Evolutionary conservation across 179 eudicot species (phyloP).

Genomic region (Drosera spatulata): DNA sequence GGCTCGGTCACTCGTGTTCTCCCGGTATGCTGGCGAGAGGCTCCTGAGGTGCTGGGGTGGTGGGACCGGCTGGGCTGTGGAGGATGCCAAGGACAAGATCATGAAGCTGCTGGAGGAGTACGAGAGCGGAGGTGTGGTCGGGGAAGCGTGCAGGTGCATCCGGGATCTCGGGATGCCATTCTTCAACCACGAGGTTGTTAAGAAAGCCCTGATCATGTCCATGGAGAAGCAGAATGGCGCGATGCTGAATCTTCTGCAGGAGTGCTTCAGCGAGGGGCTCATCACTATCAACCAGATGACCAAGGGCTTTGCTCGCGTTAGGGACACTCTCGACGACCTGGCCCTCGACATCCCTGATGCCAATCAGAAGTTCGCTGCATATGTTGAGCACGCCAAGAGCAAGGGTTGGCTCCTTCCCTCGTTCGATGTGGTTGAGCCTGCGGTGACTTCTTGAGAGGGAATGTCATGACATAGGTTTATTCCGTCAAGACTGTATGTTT

Average conservation of each 20-base stretch:
- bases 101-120: slow-evolving; percentile 83
- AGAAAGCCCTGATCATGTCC: slow-evolving; percentile 92
- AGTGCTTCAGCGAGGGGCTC: slow-evolving; percentile 73
- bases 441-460: background rate
- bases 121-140: slow-evolving; percentile 76
- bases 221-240: slow-evolving; percentile 97
- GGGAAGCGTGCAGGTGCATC: slow-evolving; percentile 90
- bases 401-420: slow-evolving; percentile 64
- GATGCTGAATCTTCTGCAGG: slow-evolving; percentile 74
- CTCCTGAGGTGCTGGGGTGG: slow-evolving; percentile 98
- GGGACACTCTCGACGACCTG: slow-evolving; percentile 82
- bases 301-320: slow-evolving; percentile 73
- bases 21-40: slow-evolving; percentile 97
- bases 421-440: slow-evolving; percentile 11
- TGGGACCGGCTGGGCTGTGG: slow-evolving; percentile 98
- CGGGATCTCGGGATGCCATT: slow-evolving; percentile 94
- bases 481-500: slow-evolving; percentile 41
- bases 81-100: slow-evolving; percentile 95
- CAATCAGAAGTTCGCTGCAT: slow-evolving; percentile 42
- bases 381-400: slow-evolving; percentile 43
- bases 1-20: slow-evolving; percentile 74
- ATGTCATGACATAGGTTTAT: background rate
- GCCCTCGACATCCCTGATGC: slow-evolving; percentile 96
- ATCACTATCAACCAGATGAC: slow-evolving; percentile 92
- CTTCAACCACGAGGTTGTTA: slow-evolving; percentile 95